Conservation (phyloP, 2,329 filamentous ascomycete species). For the Pseudomassariella vexata region DNA sequence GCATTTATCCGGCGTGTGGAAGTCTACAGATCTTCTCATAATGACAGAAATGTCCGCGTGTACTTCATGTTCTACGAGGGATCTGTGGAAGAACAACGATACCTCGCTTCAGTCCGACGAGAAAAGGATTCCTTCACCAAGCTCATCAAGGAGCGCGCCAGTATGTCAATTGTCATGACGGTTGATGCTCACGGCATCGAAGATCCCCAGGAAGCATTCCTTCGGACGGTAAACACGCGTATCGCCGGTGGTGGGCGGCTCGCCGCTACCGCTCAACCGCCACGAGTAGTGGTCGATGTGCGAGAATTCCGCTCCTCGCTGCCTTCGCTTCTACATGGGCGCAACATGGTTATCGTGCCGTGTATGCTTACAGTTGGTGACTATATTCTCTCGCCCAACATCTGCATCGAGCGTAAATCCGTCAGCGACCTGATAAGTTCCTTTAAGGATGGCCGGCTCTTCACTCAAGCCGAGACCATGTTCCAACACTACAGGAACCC, state of each 20-base stretch:
- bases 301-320: slow-evolving; percentile 93
- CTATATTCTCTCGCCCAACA: slow-evolving; percentile 85
- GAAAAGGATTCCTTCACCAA: slow-evolving; percentile 97
- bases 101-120: slow-evolving; percentile 80
- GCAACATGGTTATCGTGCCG: slow-evolving; percentile 81
- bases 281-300: slow-evolving; percentile 89
- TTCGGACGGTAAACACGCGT: slow-evolving; percentile 91
- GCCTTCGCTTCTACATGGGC: slow-evolving; percentile 84
- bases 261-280: slow-evolving; percentile 76
- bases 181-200: slow-evolving; percentile 62
- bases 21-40: slow-evolving; percentile 92
- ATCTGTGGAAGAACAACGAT: slow-evolving; percentile 92
- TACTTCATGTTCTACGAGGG: slow-evolving; percentile 97
- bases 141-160: slow-evolving; percentile 87
- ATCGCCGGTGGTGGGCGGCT: slow-evolving; percentile 90
- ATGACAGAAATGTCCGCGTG: slow-evolving; percentile 79
- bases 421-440: slow-evolving; percentile 87
- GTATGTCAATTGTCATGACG: slow-evolving; percentile 85
- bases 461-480: slow-evolving; percentile 90
- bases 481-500: slow-evolving; percentile 84
- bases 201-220: slow-evolving; percentile 84
- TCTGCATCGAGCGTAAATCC: slow-evolving; percentile 93
- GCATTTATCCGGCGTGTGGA: slow-evolving; percentile 92
- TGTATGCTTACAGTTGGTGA: slow-evolving; percentile 96
- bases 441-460: slow-evolving; percentile 86